Percentiles rank a stretch among this genome's conserved stretches.
phyloP scores from a whole-genome alignment of 371 early-diverging fungal genomes.

The Parasitella parasitica region DNA sequence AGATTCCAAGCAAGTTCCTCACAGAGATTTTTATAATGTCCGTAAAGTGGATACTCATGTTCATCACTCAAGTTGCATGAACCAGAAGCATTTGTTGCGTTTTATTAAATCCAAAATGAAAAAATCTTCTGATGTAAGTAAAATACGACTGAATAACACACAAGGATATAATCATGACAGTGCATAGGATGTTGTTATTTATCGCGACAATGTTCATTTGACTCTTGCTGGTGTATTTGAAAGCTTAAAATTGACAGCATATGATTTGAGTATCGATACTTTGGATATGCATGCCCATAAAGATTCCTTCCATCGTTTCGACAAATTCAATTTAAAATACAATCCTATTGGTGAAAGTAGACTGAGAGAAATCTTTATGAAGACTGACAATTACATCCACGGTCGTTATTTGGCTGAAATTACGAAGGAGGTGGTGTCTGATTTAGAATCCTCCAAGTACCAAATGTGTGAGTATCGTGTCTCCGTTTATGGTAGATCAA shows the following conservation, averaged over 20 bases:
- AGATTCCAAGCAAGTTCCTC: constrained; percentile 92
- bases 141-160: not conserved
- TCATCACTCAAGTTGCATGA: constrained; percentile 97
- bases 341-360: constrained; percentile 88
- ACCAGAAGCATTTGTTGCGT: constrained; percentile 96
- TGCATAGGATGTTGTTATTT: constrained; percentile 68
- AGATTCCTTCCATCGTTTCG: constrained; percentile 91
- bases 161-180: not conserved
- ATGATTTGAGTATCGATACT: constrained; percentile 96
- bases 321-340: constrained; percentile 98
- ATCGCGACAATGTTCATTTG: constrained; percentile 72
- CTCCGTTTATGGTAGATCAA: constrained; percentile 84
- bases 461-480: constrained; percentile 94
- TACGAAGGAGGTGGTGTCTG: constrained; percentile 92
- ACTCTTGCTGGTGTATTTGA: constrained; percentile 86
- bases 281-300: constrained; percentile 96
- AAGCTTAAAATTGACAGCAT: constrained; percentile 92
- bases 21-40: constrained; percentile 98
- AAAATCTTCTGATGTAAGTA: constrained; percentile 71
- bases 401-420: constrained; percentile 95
- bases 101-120: constrained; percentile 97
- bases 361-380: constrained; percentile 88
- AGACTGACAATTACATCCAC: constrained; percentile 94
- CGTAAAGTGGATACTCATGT: constrained; percentile 99
- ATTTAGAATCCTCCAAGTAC: constrained; percentile 95